Base-by-base conservation (phyloP, 495 filamentous ascomycete genomes). In the Tuber magnatum region DNA sequence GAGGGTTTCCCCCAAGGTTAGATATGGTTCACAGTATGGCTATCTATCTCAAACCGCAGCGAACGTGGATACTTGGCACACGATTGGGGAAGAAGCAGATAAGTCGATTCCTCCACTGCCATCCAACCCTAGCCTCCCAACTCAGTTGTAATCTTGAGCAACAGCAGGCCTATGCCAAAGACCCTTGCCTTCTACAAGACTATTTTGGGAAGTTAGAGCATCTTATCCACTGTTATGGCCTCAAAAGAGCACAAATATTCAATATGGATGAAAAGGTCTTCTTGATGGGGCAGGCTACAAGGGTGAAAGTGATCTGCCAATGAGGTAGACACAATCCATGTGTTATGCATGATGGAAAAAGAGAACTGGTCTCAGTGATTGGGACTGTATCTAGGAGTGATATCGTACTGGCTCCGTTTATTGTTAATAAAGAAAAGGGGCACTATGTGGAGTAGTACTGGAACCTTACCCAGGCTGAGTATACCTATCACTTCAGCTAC, bases 91-190 rank as follows among this genome's bases (percentile, higher is more conserved):
- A 65, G 40, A 71, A 71, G 22, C 71, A 44, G 69, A 71, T 73
- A 18, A 69, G 43, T 22, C 8, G 44, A 3, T 77, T 77, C 12
- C 68, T 77, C 16, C 22, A 77, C 42, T 61, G 56, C 1, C 40
- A 69, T 69, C 35, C 75, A 32, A 40, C 32, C 12, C 61, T 75
- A 35, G 56, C 73, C 16, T 41, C 68, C 16, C 71, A 41, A 8
- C 70, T 28, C 51, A 32, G 48, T 70, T 32, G 41, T 24, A 56
- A 74, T 32, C 65, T 74, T 35, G 73, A 75, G 39, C 39, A 39
- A 40, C 68, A 75, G 35, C 73, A n/a, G n/a, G 73, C 41, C 0
- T 32, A 69, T 28, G 73, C 73, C 24, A 75, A 70, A n/a, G 70
- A 75, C 56, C 42, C 20, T 20, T 14, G 38, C 12, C 42, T 35